Base-by-base conservation (phyloP, 129 eudicot genomes). In the Oenanthe sinensis region DNA sequence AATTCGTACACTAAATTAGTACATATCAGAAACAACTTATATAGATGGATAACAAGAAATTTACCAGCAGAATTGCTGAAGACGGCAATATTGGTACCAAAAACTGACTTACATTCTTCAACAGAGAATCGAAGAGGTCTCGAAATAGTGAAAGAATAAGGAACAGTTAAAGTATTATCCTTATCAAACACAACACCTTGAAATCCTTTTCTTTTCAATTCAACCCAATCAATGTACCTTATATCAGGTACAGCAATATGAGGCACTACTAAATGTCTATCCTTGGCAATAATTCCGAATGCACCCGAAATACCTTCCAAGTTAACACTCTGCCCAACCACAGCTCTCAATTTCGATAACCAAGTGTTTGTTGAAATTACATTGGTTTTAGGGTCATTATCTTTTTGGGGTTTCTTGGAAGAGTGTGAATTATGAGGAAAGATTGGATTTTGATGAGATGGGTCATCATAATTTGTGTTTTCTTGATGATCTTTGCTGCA, bases 1-100 rank as follows among this genome's bases (percentile, higher is more conserved):
- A 58, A 2, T 50, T 8, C 22, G 0, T 58, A 22, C 3, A 14
- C 30, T 8, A 58, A 0, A n/a, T 58, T 8, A 58, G 4, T 58
- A 22, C n/a, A 26, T 60, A 16, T 15, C 22, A 79, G 8, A 78
- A 7, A 76, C 33, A 13, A 8, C 45, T 46, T 50, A 19, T 15
- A 54, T 17, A 33, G 22, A 8, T 9, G 19, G 50, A 42, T 49
- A 49, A 76, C 16, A 77, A 74, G 39, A 67, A 30, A 33, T 30
- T 10, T 92, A 92, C 97, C 98, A 26, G 97, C 96, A 79, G 98
- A 95, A 83, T 95, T 95, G 72, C 98, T 95, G 75, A 95, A 95
- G 24, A 95, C 92, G 0, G 98, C 97, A 14, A 95, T 82, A 71
- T 95, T 90, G 75, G 87, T 75, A 44, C 98, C 98, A 80, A 95